These are phyloP conservation scores for Russula earlei DNA, from an alignment of 768 basidiomycete genomes.

Conservation along the genomic window DNA sequence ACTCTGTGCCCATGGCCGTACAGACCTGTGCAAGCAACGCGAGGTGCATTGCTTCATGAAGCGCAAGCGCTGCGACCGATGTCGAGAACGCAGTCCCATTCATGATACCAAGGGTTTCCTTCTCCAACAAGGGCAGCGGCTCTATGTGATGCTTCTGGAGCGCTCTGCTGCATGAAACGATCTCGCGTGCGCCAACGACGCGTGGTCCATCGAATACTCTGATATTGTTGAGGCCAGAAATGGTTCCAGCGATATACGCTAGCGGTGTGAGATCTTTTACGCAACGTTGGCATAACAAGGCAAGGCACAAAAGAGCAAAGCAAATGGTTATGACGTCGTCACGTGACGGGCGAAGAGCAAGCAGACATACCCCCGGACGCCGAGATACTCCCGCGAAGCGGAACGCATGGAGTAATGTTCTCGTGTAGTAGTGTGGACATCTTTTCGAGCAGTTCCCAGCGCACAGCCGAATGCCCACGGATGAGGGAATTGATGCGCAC, in stretches of 20 bases:
- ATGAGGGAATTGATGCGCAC: constrained; percentile 85
- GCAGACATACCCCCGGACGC: constrained; percentile 60
- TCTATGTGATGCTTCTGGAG: constrained; percentile 49
- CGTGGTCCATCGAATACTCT: constrained; percentile 53
- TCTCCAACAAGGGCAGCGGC: constrained; percentile 58
- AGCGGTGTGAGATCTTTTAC: constrained; percentile 17
- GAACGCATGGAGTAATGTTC: constrained; percentile 74
- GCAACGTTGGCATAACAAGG: no score
- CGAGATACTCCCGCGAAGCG: constrained; percentile 75
- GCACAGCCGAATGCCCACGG: constrained; percentile 80
- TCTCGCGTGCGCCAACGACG: constrained; percentile 38
- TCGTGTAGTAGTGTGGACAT: constrained; percentile 63
- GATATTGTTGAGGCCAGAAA: constrained; percentile 76
- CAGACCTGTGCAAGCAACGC: constrained; percentile 58
- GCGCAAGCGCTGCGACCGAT: constrained; percentile 61
- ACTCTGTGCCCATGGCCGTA: constrained; percentile 80
- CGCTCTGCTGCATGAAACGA: constrained; percentile 46
- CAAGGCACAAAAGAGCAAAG: no score
- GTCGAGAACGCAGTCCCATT: constrained; percentile 85
- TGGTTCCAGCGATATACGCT: constrained; percentile 44
- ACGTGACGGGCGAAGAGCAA: no score
- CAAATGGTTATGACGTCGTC: neutral
- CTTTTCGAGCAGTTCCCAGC: constrained; percentile 69
- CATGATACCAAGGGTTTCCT: constrained; percentile 71
- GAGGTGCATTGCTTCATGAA: constrained; percentile 65